phyloP scores from a whole-genome alignment of 495 filamentous ascomycete species.

The Penicillium odoratum region DNA sequence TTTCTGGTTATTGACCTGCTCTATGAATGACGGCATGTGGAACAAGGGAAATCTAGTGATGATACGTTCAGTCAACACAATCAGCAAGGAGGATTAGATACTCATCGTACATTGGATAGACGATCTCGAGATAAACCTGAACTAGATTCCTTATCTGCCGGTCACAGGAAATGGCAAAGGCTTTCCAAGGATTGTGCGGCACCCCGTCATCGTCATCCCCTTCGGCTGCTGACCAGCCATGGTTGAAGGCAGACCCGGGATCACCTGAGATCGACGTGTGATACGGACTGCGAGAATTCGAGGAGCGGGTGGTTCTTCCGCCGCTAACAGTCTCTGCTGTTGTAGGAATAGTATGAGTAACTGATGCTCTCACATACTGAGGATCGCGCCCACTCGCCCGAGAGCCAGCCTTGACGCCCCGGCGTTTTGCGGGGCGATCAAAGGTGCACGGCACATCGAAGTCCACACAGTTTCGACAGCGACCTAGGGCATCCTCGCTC shows the following conservation, averaged over 20 bases:
- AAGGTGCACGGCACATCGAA: conserved; percentile 76
- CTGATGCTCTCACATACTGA: conserved; percentile 2
- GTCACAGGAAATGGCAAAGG: conserved; percentile 32
- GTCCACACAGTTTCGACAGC: conserved; percentile 53
- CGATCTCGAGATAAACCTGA: conserved; percentile 46
- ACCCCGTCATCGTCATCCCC: conserved; percentile 28
- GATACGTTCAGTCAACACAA: conserved; percentile 5
- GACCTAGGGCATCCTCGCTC: conserved; percentile 24
- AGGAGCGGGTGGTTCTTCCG: conserved; percentile 11
- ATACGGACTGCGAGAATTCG: conserved; percentile 13
- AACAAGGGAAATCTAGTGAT: conserved; percentile 48
- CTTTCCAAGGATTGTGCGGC: conserved; percentile 32
- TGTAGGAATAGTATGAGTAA: conserved; percentile 2
- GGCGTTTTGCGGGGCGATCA: conserved; percentile 64
- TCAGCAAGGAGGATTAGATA: neutral
- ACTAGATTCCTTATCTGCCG: conserved; percentile 34
- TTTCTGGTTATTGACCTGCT: conserved; percentile 35
- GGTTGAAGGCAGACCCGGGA: conserved; percentile 25
- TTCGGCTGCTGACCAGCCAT: conserved; percentile 22
- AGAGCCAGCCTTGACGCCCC: conserved; percentile 49
- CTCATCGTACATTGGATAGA: conserved; percentile 34
- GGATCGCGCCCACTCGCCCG: conserved; percentile 14
- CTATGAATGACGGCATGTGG: conserved; percentile 41
- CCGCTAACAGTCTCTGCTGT: neutral
- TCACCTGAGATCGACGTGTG: conserved; percentile 21